Percentiles rank a stretch among this genome's conserved stretches.
Evolutionary conservation across 768 basidiomycete species (phyloP).

Genomic region (Amanita rubescens): DNA sequence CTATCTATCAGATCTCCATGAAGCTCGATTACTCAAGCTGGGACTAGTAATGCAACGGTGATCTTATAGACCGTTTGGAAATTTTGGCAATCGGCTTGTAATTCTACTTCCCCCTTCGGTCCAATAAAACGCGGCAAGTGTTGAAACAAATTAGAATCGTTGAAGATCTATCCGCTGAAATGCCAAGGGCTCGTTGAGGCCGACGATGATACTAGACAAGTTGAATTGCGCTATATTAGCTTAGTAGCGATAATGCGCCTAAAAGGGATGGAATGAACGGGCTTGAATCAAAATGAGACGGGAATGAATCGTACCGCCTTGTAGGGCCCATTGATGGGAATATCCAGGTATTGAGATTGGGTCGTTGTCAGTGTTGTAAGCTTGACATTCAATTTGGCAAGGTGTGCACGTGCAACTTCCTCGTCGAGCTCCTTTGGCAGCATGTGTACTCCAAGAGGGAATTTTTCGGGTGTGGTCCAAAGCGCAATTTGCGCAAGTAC

Average conservation of each 20-base stretch:
- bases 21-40: no score
- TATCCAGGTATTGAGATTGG: slow-evolving; percentile 89
- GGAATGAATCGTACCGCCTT: slow-evolving; percentile 34
- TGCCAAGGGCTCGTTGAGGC: slow-evolving; percentile 79
- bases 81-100: not conserved
- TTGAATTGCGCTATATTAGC: not conserved
- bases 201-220: slow-evolving; percentile 35
- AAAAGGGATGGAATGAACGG: slow-evolving; percentile 7
- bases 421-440: slow-evolving; percentile 98
- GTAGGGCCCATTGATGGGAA: slow-evolving; percentile 71
- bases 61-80: slow-evolving; percentile 22
- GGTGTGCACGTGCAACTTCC: slow-evolving; percentile 96
- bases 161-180: slow-evolving; percentile 56
- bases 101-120: slow-evolving; percentile 1
- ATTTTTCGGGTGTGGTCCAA: slow-evolving; percentile 88
- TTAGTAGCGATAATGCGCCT: slow-evolving; percentile 4
- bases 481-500: slow-evolving; percentile 97
- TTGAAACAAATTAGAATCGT: slow-evolving; percentile 46
- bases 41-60: not conserved
- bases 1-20: no score
- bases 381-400: slow-evolving; percentile 88
- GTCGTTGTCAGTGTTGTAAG: slow-evolving; percentile 65
- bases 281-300: slow-evolving; percentile 7
- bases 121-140: slow-evolving; percentile 38
- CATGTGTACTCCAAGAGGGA: slow-evolving; percentile 97